phyloP scores from a whole-genome alignment of 1,284 basidiomycete genomes.

The Megacollybia platyphylla region DNA sequence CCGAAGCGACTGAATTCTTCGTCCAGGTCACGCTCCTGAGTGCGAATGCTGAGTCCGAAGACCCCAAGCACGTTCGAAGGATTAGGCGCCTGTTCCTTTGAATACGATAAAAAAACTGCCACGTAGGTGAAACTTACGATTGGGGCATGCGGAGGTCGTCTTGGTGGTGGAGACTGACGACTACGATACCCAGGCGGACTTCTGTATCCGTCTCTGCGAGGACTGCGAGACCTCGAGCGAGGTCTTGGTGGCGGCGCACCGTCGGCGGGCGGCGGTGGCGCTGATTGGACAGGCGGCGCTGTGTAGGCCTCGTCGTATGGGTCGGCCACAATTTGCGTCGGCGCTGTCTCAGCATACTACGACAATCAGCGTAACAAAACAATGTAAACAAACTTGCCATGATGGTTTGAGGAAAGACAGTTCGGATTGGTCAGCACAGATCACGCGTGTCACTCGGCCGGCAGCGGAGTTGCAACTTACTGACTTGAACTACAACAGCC shows the following conservation, averaged over 20 bases:
- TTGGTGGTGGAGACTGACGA: conserved; percentile 29
- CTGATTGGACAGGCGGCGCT: conserved; percentile 38
- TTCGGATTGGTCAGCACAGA: conserved; percentile 27
- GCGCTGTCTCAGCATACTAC: conserved; percentile 19
- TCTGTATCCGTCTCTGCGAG: conserved; percentile 32
- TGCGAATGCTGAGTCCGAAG: conserved; percentile 92
- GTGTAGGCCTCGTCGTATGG: conserved; percentile 75
- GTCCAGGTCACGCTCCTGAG: conserved; percentile 86
- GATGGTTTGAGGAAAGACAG: conserved; percentile 35
- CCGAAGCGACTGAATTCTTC: conserved; percentile 88
- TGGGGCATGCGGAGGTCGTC: conserved; percentile 57
- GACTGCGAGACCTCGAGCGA: conserved; percentile 63
- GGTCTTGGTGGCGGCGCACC: conserved; percentile 42
- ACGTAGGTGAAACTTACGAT: conserved; percentile 36
- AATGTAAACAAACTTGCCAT: conserved; percentile 39
- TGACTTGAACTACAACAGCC: no score
- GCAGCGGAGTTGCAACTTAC: no score
- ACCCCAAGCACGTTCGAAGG: conserved; percentile 89
- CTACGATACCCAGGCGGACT: conserved; percentile 32
- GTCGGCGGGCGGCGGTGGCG: conserved; percentile 24
- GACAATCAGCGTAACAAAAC: conserved; percentile 3
- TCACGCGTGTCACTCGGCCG: background rate
- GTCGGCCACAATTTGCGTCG: conserved; percentile 36
- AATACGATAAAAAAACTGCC: conserved; percentile 18
- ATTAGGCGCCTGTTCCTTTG: conserved; percentile 56